A percentile compares a stretch with the other conserved stretches of the same genome.
These are phyloP conservation scores for Cutaneotrichosporon sp. DNA, from an alignment of 1,284 basidiomycete genomes.

Conservation along the genomic window DNA sequence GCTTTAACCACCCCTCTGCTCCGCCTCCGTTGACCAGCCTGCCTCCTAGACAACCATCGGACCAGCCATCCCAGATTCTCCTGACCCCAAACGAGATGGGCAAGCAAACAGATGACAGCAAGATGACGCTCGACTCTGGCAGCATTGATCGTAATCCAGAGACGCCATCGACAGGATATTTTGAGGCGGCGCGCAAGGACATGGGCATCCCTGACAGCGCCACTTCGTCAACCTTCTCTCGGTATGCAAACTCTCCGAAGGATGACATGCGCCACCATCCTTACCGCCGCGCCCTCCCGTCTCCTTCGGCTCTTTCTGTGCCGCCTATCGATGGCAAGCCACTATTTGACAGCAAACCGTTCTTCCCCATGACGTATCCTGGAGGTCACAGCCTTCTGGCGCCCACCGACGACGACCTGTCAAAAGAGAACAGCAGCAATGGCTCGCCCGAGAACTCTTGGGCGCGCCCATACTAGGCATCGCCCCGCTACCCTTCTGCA, in stretches of 20 bases:
- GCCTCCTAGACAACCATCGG: slow-evolving; percentile 30
- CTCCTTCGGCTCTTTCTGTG: slow-evolving; percentile 15
- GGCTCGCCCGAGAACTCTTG: slow-evolving; percentile 1
- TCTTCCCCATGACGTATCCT: slow-evolving; percentile 36
- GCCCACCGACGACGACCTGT: slow-evolving; percentile 12
- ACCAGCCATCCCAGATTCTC: slow-evolving; percentile 34
- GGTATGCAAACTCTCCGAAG: slow-evolving; percentile 24
- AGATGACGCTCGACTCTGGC: slow-evolving; percentile 7
- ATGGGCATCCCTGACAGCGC: slow-evolving; percentile 17
- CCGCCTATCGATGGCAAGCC: slow-evolving; percentile 7
- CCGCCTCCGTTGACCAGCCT: slow-evolving; percentile 36
- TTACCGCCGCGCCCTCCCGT: slow-evolving; percentile 28
- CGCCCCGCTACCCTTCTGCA: too few relatives aligned
- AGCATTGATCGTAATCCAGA: slow-evolving; percentile 8
- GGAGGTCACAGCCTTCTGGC: slow-evolving; percentile 4
- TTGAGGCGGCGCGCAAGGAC: slow-evolving; percentile 17
- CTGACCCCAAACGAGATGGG: slow-evolving; percentile 39
- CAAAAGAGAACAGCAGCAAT: slow-evolving; percentile 11
- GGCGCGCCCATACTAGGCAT: neutral
- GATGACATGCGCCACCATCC: slow-evolving; percentile 27
- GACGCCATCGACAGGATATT: slow-evolving; percentile 12
- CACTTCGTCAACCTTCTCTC: slow-evolving; percentile 27
- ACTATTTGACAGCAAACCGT: slow-evolving; percentile 28
- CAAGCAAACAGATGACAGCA: slow-evolving; percentile 15
- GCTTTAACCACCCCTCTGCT: slow-evolving; percentile 32